Evolutionary conservation across 2,329 filamentous ascomycete species (phyloP), one percentile per base, ranked within the genome.

Genomic region (Colletotrichum tofieldiae): DNA sequence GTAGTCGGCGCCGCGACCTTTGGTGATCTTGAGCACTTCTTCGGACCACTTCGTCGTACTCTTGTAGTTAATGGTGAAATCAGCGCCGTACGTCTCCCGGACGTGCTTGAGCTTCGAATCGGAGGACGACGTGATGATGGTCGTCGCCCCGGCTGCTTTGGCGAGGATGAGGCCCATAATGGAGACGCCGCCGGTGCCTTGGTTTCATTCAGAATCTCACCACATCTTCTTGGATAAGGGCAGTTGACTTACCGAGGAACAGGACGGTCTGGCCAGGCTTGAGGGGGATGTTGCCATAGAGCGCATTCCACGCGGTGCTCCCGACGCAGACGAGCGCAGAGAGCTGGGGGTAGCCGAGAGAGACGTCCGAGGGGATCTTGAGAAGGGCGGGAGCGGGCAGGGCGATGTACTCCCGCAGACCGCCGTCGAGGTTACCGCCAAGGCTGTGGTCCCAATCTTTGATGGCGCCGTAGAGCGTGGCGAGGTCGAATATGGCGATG

Each of bases 101-200:
- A 80, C 81, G 4, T 77, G 60, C 8, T 79, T 75, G 7, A 88
- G 80, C 74, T 89, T 89, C 3, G 79, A 75, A 72, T 88, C 85
- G 5, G 83, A 86, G 0, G 87, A 88, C 1, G 86, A 87, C 0
- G 86, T 88, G 54, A 87, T 83, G 41, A 87, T 87, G 2, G 84
- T 85, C 75, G 77, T 81, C 0, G 82, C 83, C 14, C 81, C 85
- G 1, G 80, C 79, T 9, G 86, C 86, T 74, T 85, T 86, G 18
- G 84, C 87, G 64, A 87, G 79, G 63, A 84, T 81, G 69, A 86
- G 77, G 11, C 82, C 85, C 0, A 82, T 81, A 58, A 86, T 76
- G 0, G 84, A 81, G 11, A 87, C 84, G 1, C 85, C 86, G 3
- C 85, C 85, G 4, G 86, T 87, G 1, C 86, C 86, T 82, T 3